Conservation (phyloP, 2,329 filamentous ascomycete genomes). For the Pestalotiopsis fici region DNA sequence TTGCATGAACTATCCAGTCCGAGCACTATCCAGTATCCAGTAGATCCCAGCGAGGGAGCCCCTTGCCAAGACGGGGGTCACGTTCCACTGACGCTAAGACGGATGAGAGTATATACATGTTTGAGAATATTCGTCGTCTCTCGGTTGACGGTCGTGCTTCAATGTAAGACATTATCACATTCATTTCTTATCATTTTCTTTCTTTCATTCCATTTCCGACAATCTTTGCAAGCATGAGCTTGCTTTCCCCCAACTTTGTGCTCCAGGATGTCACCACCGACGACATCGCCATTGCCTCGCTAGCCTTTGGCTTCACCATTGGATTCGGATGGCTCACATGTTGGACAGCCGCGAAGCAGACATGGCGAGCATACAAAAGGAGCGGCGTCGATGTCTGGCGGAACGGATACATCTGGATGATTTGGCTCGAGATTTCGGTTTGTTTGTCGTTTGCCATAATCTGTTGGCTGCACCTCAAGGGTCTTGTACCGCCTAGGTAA, state of each 20-base stretch:
- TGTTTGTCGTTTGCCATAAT: neutral
- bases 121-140: neutral
- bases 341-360: neutral
- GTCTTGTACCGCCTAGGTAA: constrained; percentile 1
- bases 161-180: neutral
- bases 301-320: neutral
- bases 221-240: neutral
- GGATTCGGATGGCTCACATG: neutral
- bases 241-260: neutral
- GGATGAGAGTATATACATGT: neutral
- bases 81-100: neutral
- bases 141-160: neutral
- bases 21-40: neutral
- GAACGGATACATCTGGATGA: constrained; percentile 3
- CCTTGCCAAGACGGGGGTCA: neutral
- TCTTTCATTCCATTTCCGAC: neutral
- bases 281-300: neutral
- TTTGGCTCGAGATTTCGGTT: neutral
- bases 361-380: neutral
- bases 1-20: neutral
- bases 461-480: neutral
- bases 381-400: neutral
- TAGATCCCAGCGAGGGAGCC: neutral
- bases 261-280: neutral
- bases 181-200: neutral